These are phyloP conservation scores for Claviceps sp. DNA, from an alignment of 2,329 filamentous ascomycete species.

Conservation along the genomic window DNA sequence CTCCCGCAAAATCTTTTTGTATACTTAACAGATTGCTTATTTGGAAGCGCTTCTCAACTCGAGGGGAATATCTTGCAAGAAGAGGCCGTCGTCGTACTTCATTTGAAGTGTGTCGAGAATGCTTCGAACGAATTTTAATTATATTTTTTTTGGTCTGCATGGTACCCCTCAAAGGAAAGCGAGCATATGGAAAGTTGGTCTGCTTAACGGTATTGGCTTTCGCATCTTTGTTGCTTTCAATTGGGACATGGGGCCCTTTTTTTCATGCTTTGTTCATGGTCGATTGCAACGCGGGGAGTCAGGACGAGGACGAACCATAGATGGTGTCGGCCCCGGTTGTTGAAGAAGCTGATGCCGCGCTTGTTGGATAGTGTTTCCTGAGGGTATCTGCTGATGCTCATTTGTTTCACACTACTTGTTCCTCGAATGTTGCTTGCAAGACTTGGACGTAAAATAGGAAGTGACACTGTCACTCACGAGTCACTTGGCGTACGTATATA, in stretches of 20 bases:
- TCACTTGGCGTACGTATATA: too few species aligned
- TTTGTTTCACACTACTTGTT: neutral
- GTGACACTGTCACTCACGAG: neutral
- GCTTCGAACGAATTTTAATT: neutral
- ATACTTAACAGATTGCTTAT: neutral
- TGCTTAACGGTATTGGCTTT: neutral
- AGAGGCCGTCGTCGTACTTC: neutral
- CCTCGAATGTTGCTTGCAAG: neutral
- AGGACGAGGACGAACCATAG: neutral
- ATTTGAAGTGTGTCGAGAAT: neutral
- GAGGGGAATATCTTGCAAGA: neutral
- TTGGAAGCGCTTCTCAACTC: too few species aligned
- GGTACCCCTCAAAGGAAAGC: neutral
- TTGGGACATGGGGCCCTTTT: neutral
- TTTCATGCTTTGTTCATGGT: constrained; percentile 4
- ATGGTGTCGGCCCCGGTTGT: neutral
- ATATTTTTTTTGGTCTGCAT: constrained; percentile 1
- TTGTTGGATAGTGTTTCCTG: neutral
- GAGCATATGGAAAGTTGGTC: neutral
- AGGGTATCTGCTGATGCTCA: neutral
- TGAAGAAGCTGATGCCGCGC: neutral
- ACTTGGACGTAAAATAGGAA: neutral
- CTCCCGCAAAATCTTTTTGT: neutral
- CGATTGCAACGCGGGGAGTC: neutral
- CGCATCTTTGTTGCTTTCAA: too few species aligned